phyloP scores from a whole-genome alignment of 257 asterid species.

The Cruciata laevipes region DNA sequence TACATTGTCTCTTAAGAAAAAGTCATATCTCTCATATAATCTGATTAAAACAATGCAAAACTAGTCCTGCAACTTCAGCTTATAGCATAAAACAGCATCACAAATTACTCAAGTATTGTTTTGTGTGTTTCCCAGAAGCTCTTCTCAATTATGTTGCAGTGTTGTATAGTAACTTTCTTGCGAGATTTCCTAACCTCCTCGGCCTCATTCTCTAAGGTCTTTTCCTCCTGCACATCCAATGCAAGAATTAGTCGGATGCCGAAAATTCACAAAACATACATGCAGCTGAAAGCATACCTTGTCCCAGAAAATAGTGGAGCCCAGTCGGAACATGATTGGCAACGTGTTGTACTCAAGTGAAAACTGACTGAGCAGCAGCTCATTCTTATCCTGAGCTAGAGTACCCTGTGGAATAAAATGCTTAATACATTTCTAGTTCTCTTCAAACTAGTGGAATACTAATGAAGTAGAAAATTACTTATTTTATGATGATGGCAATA shows the following conservation, averaged over 20 bases:
- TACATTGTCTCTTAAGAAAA: not conserved
- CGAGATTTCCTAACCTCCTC: constrained; percentile 33
- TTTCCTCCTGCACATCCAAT: constrained; percentile 30
- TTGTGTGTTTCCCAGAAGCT: constrained; percentile 68
- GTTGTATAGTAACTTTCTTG: constrained; percentile 41
- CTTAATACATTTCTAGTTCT: not conserved
- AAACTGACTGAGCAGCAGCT: constrained; percentile 43
- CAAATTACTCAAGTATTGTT: constrained; percentile 42
- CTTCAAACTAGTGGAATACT: not conserved
- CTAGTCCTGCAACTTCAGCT: not conserved
- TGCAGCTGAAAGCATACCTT: constrained; percentile 29
- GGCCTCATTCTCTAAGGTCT: constrained; percentile 15
- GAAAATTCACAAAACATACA: not conserved
- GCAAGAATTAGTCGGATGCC: not conserved
- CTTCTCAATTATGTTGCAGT: constrained; percentile 55
- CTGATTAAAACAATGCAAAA: not conserved
- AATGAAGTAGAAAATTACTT: not conserved
- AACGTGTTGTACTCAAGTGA: constrained; percentile 50
- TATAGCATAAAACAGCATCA: not conserved
- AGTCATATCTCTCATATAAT: too few species aligned
- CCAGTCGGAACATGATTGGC: constrained; percentile 59
- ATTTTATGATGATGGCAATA: not conserved
- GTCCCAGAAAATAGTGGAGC: constrained; percentile 73
- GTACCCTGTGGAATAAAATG: constrained; percentile 57
- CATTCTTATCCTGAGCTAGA: constrained; percentile 69